A percentile compares a stretch with the other conserved stretches of the same genome.
These are phyloP conservation scores for Cladosporium cucumerinum DNA, from an alignment of 2,329 filamentous ascomycete species.

Conservation along the genomic window DNA sequence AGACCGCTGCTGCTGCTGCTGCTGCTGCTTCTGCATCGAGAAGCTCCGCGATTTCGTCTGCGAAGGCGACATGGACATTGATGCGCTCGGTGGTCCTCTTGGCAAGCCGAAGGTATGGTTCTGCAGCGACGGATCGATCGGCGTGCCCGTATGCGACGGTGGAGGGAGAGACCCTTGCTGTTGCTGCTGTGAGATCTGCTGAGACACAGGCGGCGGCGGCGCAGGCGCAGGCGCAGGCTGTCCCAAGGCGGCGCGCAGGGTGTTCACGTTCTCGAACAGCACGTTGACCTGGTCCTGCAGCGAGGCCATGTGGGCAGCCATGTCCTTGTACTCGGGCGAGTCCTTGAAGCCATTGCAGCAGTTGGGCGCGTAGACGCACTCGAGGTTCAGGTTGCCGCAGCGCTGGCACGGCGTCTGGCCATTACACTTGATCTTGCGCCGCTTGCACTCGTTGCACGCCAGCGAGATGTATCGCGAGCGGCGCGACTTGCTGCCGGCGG, in stretches of 20 bases:
- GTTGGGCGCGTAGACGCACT: constrained; percentile 64
- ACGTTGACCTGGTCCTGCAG: constrained; percentile 82
- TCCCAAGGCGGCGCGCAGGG: constrained; percentile 55
- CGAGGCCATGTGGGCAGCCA: constrained; percentile 68
- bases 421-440: constrained; percentile 67
- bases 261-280: constrained; percentile 68
- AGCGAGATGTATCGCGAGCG: constrained; percentile 66
- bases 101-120: constrained; percentile 12
- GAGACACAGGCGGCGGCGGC: neutral
- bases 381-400: constrained; percentile 61
- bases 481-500: constrained; percentile 48
- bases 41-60: constrained; percentile 35
- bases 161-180: constrained; percentile 1
- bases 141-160: constrained; percentile 24
- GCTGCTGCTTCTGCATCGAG: constrained; percentile 37
- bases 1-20: constrained; percentile 40
- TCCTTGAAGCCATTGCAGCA: constrained; percentile 84
- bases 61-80: constrained; percentile 32
- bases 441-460: constrained; percentile 64
- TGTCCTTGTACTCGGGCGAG: constrained; percentile 83
- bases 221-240: constrained; percentile 31
- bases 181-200: constrained; percentile 17
- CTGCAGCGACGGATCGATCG: constrained; percentile 37
- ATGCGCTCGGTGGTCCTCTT: constrained; percentile 24
- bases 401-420: constrained; percentile 63